These are phyloP conservation scores for Phytophthora chlamydospora DNA, from an alignment of 352 stramenopile genomes.

Conservation along the genomic window DNA sequence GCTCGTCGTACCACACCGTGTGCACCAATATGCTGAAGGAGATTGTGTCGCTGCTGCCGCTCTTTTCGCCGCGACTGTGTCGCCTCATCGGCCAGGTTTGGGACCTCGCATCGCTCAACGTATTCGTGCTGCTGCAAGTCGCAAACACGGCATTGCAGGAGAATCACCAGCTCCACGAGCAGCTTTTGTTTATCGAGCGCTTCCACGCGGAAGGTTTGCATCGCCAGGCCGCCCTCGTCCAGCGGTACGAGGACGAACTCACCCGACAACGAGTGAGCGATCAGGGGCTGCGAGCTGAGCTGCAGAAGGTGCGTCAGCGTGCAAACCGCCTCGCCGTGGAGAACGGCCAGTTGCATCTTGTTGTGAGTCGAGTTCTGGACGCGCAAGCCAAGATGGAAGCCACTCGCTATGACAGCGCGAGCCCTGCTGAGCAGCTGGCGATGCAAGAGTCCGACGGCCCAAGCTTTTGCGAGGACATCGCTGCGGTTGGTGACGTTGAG, in stretches of 20 bases:
- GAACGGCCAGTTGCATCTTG: constrained; percentile 53
- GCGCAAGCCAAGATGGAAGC: constrained; percentile 31
- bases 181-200: constrained; percentile 36
- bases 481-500: constrained; percentile 41
- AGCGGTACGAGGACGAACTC: constrained; percentile 49
- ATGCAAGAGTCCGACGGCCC: constrained; percentile 11
- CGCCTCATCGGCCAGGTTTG: constrained; percentile 61
- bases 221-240: constrained; percentile 35
- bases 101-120: constrained; percentile 68
- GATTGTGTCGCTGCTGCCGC: constrained; percentile 44
- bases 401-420: constrained; percentile 28
- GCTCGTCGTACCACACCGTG: constrained; percentile 54
- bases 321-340: constrained; percentile 55
- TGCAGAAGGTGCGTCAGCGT: constrained; percentile 60
- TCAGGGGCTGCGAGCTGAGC: constrained; percentile 53
- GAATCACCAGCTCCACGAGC: constrained; percentile 35
- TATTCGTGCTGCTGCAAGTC: constrained; percentile 68
- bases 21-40: constrained; percentile 63
- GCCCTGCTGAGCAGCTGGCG: constrained; percentile 12
- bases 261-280: constrained; percentile 40
- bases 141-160: constrained; percentile 45
- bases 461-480: constrained; percentile 42
- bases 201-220: constrained; percentile 40
- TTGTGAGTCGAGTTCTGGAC: constrained; percentile 48
- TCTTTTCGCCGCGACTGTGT: constrained; percentile 55